These are phyloP conservation scores for Pleomassaria siparia DNA, from an alignment of 2,329 filamentous ascomycete species.

Conservation along the genomic window DNA sequence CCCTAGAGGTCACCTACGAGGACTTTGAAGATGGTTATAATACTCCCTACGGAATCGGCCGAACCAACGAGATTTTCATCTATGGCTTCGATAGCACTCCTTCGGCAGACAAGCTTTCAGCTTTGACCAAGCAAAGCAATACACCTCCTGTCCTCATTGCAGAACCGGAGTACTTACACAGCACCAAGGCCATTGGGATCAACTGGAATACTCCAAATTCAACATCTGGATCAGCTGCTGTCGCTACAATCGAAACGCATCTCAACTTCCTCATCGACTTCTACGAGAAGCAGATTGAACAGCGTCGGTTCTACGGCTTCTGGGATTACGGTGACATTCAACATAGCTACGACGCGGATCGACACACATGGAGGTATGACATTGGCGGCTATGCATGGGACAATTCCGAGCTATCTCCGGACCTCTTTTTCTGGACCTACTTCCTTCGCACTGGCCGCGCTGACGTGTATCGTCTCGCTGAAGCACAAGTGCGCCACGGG, in stretches of 20 bases:
- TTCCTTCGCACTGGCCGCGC: slow-evolving; percentile 61
- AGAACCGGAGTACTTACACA: slow-evolving; percentile 51
- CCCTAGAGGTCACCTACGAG: slow-evolving; percentile 64
- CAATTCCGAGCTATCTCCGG: slow-evolving; percentile 64
- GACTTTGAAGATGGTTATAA: slow-evolving; percentile 60
- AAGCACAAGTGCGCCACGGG: slow-evolving; percentile 60
- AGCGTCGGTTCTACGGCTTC: slow-evolving; percentile 65
- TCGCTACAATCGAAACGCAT: slow-evolving; percentile 52
- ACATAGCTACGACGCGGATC: slow-evolving; percentile 62
- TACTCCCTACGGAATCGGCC: slow-evolving; percentile 59
- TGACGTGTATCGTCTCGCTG: slow-evolving; percentile 61
- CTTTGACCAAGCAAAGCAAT: slow-evolving; percentile 50
- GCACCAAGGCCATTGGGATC: slow-evolving; percentile 56
- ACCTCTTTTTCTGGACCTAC: slow-evolving; percentile 64
- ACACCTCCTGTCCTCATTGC: slow-evolving; percentile 56
- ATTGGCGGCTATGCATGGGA: slow-evolving; percentile 67
- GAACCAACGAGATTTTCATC: slow-evolving; percentile 60
- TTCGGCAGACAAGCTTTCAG: slow-evolving; percentile 48
- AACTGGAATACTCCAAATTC: slow-evolving; percentile 55
- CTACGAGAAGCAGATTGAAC: slow-evolving; percentile 58
- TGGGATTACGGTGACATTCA: slow-evolving; percentile 64
- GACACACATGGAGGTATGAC: slow-evolving; percentile 65
- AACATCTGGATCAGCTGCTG: slow-evolving; percentile 28
- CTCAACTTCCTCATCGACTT: slow-evolving; percentile 60
- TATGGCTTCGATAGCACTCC: slow-evolving; percentile 58